These are phyloP conservation scores for Pterocarpus santalinus DNA, from an alignment of 306 rosid genomes.

Conservation along the genomic window DNA sequence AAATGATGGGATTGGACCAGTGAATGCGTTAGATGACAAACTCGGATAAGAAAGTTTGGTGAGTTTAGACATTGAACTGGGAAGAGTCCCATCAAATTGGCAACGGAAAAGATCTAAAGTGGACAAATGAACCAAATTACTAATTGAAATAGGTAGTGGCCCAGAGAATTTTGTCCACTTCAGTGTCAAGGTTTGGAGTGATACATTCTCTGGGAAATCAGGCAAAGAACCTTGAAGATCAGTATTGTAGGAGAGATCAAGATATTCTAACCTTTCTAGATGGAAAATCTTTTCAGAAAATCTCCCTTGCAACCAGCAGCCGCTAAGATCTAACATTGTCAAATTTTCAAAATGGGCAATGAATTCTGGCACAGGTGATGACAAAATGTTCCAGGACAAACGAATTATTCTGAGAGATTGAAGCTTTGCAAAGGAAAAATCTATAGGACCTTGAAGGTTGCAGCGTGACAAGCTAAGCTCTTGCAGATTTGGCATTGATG, in stretches of 20 bases:
- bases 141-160: neutral
- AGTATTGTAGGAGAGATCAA: slow-evolving; percentile 1
- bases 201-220: slow-evolving; percentile 5
- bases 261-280: neutral
- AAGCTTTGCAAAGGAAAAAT: slow-evolving; percentile 31
- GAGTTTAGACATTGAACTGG: neutral
- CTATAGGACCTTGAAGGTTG: slow-evolving; percentile 34
- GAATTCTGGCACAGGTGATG: slow-evolving; percentile 22
- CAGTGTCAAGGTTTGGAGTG: neutral
- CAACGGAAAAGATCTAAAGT: neutral
- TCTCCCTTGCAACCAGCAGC: slow-evolving; percentile 3
- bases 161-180: slow-evolving; percentile 13
- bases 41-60: neutral
- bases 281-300: slow-evolving; percentile 37
- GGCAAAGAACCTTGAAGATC: slow-evolving; percentile 28
- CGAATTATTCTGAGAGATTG: neutral
- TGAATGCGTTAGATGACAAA: neutral
- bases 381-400: slow-evolving; percentile 1
- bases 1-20: neutral
- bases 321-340: neutral
- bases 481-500: slow-evolving; percentile 29
- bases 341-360: slow-evolving; percentile 21
- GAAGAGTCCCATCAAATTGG: neutral
- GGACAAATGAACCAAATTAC: slow-evolving; percentile 1
- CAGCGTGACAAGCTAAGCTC: slow-evolving; percentile 31